These are phyloP conservation scores for Terfezia claveryi DNA, from an alignment of 495 filamentous ascomycete species.

Conservation along the genomic window DNA sequence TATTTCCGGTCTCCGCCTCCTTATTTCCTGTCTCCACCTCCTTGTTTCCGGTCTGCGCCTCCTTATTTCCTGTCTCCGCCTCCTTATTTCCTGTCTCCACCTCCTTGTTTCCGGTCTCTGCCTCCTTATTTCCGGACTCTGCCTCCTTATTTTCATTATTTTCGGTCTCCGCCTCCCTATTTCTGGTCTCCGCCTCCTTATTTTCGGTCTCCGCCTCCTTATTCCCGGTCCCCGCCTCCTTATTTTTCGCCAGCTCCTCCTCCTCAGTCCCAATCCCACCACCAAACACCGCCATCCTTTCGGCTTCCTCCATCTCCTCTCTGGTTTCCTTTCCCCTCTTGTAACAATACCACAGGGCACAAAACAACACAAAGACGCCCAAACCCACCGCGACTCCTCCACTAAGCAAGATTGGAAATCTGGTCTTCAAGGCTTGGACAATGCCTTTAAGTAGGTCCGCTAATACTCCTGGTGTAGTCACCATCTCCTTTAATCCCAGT, in stretches of 20 bases:
- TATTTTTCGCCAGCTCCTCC: background rate
- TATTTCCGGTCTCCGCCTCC: background rate
- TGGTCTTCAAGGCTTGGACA: constrained; percentile 55
- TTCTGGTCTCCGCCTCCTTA: background rate
- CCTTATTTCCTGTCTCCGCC: background rate
- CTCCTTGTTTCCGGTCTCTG: background rate
- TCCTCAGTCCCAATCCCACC: background rate
- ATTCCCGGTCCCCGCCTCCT: background rate
- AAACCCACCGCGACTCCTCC: constrained; percentile 75
- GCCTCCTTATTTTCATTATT: background rate
- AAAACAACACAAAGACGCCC: constrained; percentile 59
- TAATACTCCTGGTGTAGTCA: constrained; percentile 65
- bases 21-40: background rate
- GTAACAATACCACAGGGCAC: constrained; percentile 92
- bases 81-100: background rate
- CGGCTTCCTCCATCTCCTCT: constrained; percentile 38
- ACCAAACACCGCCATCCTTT: background rate
- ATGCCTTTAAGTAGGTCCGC: constrained; percentile 64
- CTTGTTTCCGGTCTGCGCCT: background rate
- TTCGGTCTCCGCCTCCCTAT: background rate
- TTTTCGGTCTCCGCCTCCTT: background rate
- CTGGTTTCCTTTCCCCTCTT: constrained; percentile 73
- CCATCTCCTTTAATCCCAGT: constrained; percentile 51
- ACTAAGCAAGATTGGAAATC: constrained; percentile 67
- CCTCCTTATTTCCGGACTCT: background rate